Base-by-base conservation (phyloP, 257 asterid genomes). In the Scutellaria barbata region DNA sequence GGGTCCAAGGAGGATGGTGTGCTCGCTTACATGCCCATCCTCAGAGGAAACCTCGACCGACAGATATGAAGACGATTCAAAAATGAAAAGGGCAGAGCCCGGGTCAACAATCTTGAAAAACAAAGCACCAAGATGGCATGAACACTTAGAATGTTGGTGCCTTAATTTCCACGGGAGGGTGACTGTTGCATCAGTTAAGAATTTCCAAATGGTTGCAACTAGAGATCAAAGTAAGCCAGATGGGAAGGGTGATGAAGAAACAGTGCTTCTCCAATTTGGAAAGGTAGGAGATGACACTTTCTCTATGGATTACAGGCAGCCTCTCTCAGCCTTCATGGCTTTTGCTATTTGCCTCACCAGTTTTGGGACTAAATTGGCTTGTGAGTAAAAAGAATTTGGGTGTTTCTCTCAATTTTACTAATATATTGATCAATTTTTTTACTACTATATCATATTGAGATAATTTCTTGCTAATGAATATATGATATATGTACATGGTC, bases 61-160 rank as follows among this genome's bases (percentile, higher is more conserved):
- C 72, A 76, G 69, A 48, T 8, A 50, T 9, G 72, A 74, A 58
- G 69, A 73, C 16, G 85, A 69, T 54, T 48, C 52, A 0, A 79
- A 76, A 71, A 35, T 20, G 25, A 62, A 83, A 74, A 56, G 53
- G 10, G 52, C 81, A 12, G 63, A 79, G 18, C 76, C 79, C 1
- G 72, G 70, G 17, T 65, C 37, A 55, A 82, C 89, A 0, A 69
- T 94, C 41, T 63, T 94, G 82, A 91, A 84, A 77, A 94, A 91
- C 81, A 94, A 94, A 78, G 85, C 97, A 22, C 97, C 99, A 0
- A 69, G 96, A 60, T 91, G 99, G 99, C 97, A 94, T 4, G 91
- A 94, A 56, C 92, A 91, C 81, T 80, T 94, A 79, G 96, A 94
- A 74, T 94, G 97, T 65, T 94, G 99, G 99, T 94, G 99, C 85